A percentile compares a stretch with the other conserved stretches of the same genome.
These are phyloP conservation scores for Vitis labrusca DNA, from an alignment of 164 flowering plant species.

Conservation along the genomic window DNA sequence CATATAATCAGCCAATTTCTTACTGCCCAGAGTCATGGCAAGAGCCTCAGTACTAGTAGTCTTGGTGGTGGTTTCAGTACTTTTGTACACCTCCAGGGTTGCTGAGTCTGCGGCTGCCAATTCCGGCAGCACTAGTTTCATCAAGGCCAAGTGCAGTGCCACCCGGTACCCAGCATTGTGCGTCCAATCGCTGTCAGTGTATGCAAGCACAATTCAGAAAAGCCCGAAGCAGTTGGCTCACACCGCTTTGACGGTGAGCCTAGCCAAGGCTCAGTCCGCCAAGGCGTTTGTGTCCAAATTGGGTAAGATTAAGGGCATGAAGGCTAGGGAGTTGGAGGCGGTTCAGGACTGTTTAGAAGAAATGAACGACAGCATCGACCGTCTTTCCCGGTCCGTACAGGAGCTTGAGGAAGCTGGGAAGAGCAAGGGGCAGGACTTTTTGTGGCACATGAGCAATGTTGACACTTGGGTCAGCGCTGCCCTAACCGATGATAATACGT, in stretches of 20 bases:
- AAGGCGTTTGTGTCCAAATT: slow-evolving; percentile 6
- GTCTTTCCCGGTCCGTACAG: slow-evolving; percentile 16
- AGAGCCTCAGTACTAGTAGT: neutral
- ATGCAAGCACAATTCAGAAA: slow-evolving; percentile 21
- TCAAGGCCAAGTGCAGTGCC: slow-evolving; percentile 27
- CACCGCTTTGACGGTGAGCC: slow-evolving; percentile 20
- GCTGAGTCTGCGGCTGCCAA: slow-evolving; percentile 3
- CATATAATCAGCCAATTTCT: neutral
- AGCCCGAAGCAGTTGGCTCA: slow-evolving; percentile 16
- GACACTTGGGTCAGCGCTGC: slow-evolving; percentile 50
- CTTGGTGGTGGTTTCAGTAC: neutral
- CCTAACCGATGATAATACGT: slow-evolving; percentile 36
- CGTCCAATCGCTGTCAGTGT: slow-evolving; percentile 23
- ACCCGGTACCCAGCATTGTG: slow-evolving; percentile 30
- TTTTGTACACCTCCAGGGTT: neutral
- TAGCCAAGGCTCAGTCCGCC: slow-evolving; percentile 7
- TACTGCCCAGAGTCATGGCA: neutral
- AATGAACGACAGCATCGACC: slow-evolving; percentile 10
- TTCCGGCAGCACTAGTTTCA: slow-evolving; percentile 15
- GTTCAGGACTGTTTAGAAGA: slow-evolving; percentile 14
- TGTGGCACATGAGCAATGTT: slow-evolving; percentile 35
- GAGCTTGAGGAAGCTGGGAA: slow-evolving; percentile 22
- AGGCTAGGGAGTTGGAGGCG: slow-evolving; percentile 4
- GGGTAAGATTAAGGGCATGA: slow-evolving; percentile 1
- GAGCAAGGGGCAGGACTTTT: slow-evolving; percentile 17